These are phyloP conservation scores for Podosphaera aphanis DNA, from an alignment of 2,329 filamentous ascomycete species.

Conservation along the genomic window DNA sequence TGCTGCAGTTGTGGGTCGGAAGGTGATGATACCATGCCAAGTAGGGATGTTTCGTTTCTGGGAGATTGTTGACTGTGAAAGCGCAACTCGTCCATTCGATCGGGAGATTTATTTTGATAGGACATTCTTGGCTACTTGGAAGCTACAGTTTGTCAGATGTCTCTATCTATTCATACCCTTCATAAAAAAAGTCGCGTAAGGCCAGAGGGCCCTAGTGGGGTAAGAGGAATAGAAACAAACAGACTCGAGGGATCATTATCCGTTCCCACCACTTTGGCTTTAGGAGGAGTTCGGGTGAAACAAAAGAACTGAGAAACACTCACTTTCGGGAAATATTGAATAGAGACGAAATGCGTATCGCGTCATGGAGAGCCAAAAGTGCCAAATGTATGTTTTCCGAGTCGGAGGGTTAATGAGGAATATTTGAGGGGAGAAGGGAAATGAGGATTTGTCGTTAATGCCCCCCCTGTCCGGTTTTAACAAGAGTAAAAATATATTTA, in stretches of 20 bases:
- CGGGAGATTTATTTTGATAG: conserved; percentile 36
- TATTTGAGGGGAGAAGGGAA: too few species aligned
- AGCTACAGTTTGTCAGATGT: conserved; percentile 10
- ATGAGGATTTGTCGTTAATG: too few species aligned
- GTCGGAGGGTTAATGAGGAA: neutral
- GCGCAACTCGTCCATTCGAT: conserved; percentile 56
- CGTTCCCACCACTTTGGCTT: neutral
- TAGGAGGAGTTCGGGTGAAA: neutral
- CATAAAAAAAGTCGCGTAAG: neutral
- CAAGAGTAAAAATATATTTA: too few species aligned
- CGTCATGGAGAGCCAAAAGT: neutral
- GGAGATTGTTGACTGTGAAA: conserved; percentile 58
- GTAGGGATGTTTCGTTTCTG: conserved; percentile 51
- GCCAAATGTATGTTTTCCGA: neutral
- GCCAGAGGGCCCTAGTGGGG: conserved; percentile 3
- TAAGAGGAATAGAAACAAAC: conserved; percentile 1
- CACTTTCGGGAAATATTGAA: neutral
- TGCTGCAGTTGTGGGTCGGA: conserved; percentile 40
- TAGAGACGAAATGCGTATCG: neutral
- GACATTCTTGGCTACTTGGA: conserved; percentile 27
- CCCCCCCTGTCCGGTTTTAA: too few species aligned
- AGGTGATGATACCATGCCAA: conserved; percentile 44
- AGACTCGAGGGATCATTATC: neutral
- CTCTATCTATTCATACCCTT: neutral
- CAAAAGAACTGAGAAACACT: conserved; percentile 1